These are phyloP conservation scores for Aphanomyces stellatus DNA, from an alignment of 352 stramenopile species.

Conservation along the genomic window DNA sequence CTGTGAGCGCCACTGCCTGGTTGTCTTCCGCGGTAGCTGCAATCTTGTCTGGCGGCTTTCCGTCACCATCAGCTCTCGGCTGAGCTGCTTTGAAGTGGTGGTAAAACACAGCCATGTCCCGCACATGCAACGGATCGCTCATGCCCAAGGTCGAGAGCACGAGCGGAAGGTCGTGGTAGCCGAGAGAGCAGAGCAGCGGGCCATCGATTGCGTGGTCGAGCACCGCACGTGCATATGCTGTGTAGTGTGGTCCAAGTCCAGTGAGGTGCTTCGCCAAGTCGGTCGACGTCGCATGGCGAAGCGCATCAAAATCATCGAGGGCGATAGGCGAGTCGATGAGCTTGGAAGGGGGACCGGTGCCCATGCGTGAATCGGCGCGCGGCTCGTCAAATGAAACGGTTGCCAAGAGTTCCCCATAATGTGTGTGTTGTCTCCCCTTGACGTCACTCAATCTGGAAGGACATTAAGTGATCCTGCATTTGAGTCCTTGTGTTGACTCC, in stretches of 20 bases:
- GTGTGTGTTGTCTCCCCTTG: no score
- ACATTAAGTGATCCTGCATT: no score
- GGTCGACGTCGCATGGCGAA: not conserved
- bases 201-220: not conserved
- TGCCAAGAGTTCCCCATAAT: no score
- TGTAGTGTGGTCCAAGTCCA: not conserved
- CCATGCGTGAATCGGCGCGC: no score
- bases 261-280: not conserved
- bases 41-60: no score
- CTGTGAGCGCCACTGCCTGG: no score
- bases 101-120: not conserved
- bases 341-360: no score
- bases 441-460: no score
- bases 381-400: no score
- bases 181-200: not conserved
- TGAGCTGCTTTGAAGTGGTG: not conserved
- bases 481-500: no score
- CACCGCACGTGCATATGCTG: not conserved
- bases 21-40: no score
- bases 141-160: not conserved
- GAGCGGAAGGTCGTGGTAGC: not conserved
- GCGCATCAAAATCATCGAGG: not conserved
- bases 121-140: not conserved
- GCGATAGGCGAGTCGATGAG: no score
- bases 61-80: not conserved